These are phyloP conservation scores for Amoebophrya sp. DNA, from an alignment of 169 alveolate species.

Conservation along the genomic window DNA sequence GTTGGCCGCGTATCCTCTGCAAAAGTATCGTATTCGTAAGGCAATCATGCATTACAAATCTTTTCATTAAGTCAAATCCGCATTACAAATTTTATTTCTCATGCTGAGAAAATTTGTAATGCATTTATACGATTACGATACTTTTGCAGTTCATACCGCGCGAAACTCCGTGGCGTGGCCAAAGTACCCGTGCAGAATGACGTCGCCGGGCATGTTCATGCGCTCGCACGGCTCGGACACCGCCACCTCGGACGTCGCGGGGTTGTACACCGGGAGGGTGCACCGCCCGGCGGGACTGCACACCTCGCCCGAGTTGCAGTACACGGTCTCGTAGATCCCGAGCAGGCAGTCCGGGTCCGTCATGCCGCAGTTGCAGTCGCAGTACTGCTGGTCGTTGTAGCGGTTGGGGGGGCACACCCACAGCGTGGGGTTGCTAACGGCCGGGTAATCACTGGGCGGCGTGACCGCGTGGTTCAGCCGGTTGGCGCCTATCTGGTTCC, in stretches of 20 bases:
- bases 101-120: no score
- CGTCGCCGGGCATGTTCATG: neutral
- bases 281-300: neutral
- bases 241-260: neutral
- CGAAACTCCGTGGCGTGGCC: neutral
- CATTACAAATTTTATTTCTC: no score
- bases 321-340: neutral
- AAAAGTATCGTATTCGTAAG: no score
- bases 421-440: neutral
- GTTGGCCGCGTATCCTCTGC: no score
- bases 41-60: no score
- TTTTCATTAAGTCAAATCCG: no score
- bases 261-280: neutral
- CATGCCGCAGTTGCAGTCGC: constrained; percentile 23
- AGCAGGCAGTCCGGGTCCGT: constrained; percentile 8
- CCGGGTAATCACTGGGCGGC: neutral
- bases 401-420: neutral
- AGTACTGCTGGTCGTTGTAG: neutral
- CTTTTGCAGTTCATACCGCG: no score
- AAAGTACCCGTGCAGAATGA: neutral
- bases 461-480: neutral
- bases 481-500: neutral
- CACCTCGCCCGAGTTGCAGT: neutral
- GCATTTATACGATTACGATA: no score
- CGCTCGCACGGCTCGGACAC: neutral